Evolutionary conservation across 2,329 filamentous ascomycete genomes (phyloP).

Genomic region (Aspergillus floridensis): DNA sequence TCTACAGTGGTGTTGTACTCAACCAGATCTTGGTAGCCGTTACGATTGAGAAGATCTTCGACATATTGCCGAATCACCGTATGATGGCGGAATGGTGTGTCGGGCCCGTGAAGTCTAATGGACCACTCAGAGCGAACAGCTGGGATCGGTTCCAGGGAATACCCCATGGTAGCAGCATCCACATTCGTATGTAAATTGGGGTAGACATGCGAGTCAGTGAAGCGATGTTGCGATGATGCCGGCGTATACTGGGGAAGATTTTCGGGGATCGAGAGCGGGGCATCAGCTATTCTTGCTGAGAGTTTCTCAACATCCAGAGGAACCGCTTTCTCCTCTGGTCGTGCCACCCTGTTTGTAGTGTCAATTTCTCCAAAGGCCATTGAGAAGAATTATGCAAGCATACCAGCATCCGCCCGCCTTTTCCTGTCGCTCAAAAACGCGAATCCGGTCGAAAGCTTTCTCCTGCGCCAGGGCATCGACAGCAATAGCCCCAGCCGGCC

Average conservation of each 20-base stretch:
- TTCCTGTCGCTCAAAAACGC: slow-evolving; percentile 62
- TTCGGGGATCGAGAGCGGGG: slow-evolving; percentile 48
- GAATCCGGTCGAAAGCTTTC: slow-evolving; percentile 56
- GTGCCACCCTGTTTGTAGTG: slow-evolving; percentile 28
- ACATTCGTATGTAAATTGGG: slow-evolving; percentile 66
- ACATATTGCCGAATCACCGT: slow-evolving; percentile 57
- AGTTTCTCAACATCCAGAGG: slow-evolving; percentile 49
- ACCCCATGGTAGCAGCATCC: slow-evolving; percentile 58
- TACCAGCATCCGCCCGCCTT: slow-evolving; percentile 62
- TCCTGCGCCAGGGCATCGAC: slow-evolving; percentile 61
- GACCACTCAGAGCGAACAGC: slow-evolving; percentile 41
- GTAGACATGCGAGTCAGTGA: slow-evolving; percentile 60
- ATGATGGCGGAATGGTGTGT: slow-evolving; percentile 63
- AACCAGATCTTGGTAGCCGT: slow-evolving; percentile 51
- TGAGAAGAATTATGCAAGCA: slow-evolving; percentile 15
- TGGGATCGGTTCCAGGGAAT: slow-evolving; percentile 56
- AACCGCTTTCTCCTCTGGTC: slow-evolving; percentile 36
- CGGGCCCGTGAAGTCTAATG: slow-evolving; percentile 51
- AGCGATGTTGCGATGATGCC: slow-evolving; percentile 48
- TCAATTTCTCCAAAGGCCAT: neutral
- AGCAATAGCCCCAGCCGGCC: slow-evolving; percentile 59
- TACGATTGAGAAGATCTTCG: slow-evolving; percentile 53
- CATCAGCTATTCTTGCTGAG: slow-evolving; percentile 51
- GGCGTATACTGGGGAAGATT: slow-evolving; percentile 49
- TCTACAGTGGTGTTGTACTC: slow-evolving; percentile 60